Base-by-base conservation (phyloP, 164 flowering plant genomes). In the Vitis labrusca region DNA sequence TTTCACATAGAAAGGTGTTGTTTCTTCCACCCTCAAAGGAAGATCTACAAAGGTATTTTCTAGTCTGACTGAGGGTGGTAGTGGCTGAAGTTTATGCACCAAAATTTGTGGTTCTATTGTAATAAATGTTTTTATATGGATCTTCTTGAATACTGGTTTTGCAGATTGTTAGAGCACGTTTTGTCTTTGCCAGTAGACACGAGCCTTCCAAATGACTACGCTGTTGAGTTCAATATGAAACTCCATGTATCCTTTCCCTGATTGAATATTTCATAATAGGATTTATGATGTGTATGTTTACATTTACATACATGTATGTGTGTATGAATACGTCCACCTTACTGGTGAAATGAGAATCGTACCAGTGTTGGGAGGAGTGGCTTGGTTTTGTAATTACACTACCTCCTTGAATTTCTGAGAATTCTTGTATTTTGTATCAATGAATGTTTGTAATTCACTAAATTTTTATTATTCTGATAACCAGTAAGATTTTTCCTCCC, bases 1-100 rank as follows among this genome's bases (percentile, higher is more conserved):
- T 96, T 79, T 93, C 99, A 54, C 97, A 96, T 71, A 84, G 99
- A 78, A 96, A 96, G 81, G 81, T 96, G 49, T 74, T 96, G 82
- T 95, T 95, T 83, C 89, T 88, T 74, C 97, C 98, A 76, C 92
- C 97, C 32, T 72, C 89, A 47, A 76, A 77, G 65, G 94, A 81
- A 70, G 94, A 90, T 50, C 53, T 85, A 12, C 80, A 81, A 48
- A 88, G 87, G 99, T 89, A 71, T 49, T 68, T 67, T 63, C 14
- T 10, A 9, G 61, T 37, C 66, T 30, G 15, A 30, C 17, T 37
- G 5, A 32, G 37, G 13, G 19, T 29, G 47, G 23, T 14, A 32
- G 48, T 65, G 23, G 9, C 59, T 27, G 23, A 17, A 15, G 67
- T 27, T 59, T 49, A 2, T 73, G 68, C 53, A 23, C 27, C 55